Conservation (phyloP, 305 asterid species). For the Fraxinus albicans region DNA sequence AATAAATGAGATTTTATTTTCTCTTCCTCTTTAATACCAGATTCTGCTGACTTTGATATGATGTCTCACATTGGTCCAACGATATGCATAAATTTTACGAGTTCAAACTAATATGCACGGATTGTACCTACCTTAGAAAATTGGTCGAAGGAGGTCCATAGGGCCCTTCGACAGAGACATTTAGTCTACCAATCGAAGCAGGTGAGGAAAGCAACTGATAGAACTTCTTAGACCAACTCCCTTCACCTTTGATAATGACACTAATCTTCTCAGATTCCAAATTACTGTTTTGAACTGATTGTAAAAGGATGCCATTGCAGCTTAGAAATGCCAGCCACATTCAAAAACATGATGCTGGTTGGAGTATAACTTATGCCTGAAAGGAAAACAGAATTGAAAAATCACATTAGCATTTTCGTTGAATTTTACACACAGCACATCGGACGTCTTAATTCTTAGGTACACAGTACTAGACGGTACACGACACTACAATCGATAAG, state of each 20-base stretch:
- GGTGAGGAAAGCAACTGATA: conserved; percentile 55
- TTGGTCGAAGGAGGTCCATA: conserved; percentile 74
- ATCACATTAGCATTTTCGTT: not conserved
- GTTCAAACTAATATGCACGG: not conserved
- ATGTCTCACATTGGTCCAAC: not conserved
- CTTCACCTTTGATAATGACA: conserved; percentile 65
- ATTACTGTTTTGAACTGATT: conserved; percentile 54
- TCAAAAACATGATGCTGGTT: conserved; percentile 73
- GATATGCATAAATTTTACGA: too few relatives aligned
- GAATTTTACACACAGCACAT: not conserved
- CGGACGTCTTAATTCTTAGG: not conserved
- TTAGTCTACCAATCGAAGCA: conserved; percentile 44
- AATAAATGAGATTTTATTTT: not conserved
- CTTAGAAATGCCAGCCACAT: conserved; percentile 68
- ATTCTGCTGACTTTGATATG: not conserved
- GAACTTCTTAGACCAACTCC: conserved; percentile 69
- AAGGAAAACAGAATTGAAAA: not conserved
- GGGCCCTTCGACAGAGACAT: conserved; percentile 76
- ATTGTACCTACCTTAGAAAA: conserved; percentile 45
- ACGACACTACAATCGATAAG: not conserved
- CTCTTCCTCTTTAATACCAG: not conserved
- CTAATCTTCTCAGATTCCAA: conserved; percentile 69
- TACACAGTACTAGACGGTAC: not conserved
- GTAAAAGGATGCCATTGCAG: conserved; percentile 93
- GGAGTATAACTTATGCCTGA: conserved; percentile 62